Base-by-base conservation (phyloP, 805 yeast species). In the Candida andamanensis region DNA sequence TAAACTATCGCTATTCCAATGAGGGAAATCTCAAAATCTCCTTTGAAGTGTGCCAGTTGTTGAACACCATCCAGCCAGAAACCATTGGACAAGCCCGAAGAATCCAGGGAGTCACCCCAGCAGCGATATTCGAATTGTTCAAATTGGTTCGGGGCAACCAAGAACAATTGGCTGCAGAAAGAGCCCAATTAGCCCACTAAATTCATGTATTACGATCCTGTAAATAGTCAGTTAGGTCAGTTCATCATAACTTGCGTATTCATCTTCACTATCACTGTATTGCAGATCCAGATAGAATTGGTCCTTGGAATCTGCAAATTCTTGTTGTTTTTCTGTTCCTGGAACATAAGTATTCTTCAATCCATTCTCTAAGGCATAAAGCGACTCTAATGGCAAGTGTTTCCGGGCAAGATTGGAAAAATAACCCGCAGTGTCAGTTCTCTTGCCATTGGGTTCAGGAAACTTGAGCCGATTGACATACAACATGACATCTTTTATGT, bases 51-150 rank as follows among this genome's bases (percentile, higher is more conserved):
- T 74, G 82, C 35, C 66, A 63, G 12, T 58, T 83, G 8, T 63
- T 92, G 33, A 84, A 85, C 46, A 67, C 70, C 8, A 77, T 85
- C 11, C 80, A 84, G 40, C 98, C 98, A 0, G 75, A 76, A 33
- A 92, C 97, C 0, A 76, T 92, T 27, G 97, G 97, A 0, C 97
- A 92, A 53, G 97, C 97, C 0, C 72, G 95, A 52, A 69, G 97
- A 45, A 82, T 90, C 9, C 95, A 92, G 49, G 97, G 98, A 1
- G 78, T 92, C 2, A 90, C 97, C 0, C 95, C 97, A 0, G 90
- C 96, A 0, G 92, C 96, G 0, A 65, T 85, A 12, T 82, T 86
- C 41, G 94, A 85, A 50, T 65, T 89, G 28, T 84, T 79, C 50
- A 67, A 78, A 39, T 52, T 81, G 34, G 69, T 69, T 5, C 61